A percentile compares a stretch with the other conserved stretches of the same genome.
phyloP scores from a whole-genome alignment of 2,329 filamentous ascomycete genomes.

The Exophiala sp. region DNA sequence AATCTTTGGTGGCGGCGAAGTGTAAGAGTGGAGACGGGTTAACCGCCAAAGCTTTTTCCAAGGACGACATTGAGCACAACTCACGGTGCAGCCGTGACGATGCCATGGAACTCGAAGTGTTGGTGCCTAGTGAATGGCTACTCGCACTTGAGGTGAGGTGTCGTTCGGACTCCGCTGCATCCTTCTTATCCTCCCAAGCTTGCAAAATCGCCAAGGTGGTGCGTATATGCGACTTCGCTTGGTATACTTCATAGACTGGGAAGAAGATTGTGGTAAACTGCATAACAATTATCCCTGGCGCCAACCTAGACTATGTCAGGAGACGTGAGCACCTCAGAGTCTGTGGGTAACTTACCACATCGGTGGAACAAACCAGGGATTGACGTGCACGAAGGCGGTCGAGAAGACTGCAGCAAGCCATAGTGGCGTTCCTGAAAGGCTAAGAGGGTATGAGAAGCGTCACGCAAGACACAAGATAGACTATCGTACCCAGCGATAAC shows the following conservation, averaged over 20 bases:
- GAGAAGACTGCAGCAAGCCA: slow-evolving; percentile 56
- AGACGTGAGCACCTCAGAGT: too few relatives aligned
- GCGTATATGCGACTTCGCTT: background rate
- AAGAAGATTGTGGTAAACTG: slow-evolving; percentile 59
- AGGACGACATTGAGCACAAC: slow-evolving; percentile 52
- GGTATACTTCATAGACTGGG: slow-evolving; percentile 44
- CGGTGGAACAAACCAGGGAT: slow-evolving; percentile 54
- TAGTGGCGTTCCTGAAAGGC: slow-evolving; percentile 57
- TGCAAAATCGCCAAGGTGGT: slow-evolving; percentile 6
- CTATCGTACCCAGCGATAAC: slow-evolving; percentile 35
- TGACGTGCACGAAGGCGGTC: slow-evolving; percentile 50
- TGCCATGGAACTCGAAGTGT: slow-evolving; percentile 21
- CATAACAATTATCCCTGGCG: slow-evolving; percentile 56
- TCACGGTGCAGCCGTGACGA: slow-evolving; percentile 35
- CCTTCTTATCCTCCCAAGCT: slow-evolving; percentile 34
- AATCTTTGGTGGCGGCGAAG: slow-evolving; percentile 61
- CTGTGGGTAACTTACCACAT: slow-evolving; percentile 44
- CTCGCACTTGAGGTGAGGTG: too few relatives aligned
- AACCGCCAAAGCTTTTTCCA: slow-evolving; percentile 55
- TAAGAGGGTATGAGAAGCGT: too few relatives aligned
- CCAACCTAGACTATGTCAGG: slow-evolving; percentile 31
- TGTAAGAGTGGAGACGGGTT: slow-evolving; percentile 57
- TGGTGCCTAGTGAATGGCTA: slow-evolving; percentile 29
- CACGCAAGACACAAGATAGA: too few relatives aligned
- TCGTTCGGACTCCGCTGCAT: too few relatives aligned